Conservation (phyloP, 2,329 filamentous ascomycete species). For the Sporothrix sp. region DNA sequence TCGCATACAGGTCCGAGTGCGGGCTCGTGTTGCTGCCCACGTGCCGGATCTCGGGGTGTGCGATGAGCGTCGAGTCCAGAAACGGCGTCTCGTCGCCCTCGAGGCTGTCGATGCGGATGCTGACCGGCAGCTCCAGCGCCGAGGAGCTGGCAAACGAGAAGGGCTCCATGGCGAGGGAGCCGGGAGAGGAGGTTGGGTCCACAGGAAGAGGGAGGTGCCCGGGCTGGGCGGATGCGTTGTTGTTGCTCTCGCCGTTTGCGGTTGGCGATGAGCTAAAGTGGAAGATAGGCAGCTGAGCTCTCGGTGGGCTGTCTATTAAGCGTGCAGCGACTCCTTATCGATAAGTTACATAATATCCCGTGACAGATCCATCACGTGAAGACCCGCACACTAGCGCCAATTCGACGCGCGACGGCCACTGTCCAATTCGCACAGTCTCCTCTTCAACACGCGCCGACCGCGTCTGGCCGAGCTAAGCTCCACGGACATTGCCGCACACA, state of each 20-base stretch:
- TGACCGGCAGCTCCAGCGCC: slow-evolving; percentile 64
- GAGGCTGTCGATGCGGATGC: slow-evolving; percentile 59
- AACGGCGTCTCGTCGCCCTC: slow-evolving; percentile 70
- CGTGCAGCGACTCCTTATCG: too few species aligned
- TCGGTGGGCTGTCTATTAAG: too few species aligned
- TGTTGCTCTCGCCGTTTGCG: too few species aligned
- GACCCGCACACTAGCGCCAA: not conserved
- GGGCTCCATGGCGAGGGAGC: slow-evolving; percentile 61
- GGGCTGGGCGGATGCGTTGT: too few species aligned
- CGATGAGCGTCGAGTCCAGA: slow-evolving; percentile 67
- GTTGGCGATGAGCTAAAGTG: too few species aligned
- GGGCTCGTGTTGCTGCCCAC: slow-evolving; percentile 71
- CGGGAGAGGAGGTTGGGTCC: too few species aligned
- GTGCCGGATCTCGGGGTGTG: slow-evolving; percentile 71
- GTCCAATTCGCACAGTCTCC: slow-evolving; percentile 7
- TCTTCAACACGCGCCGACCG: slow-evolving; percentile 11
- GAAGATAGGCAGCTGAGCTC: too few species aligned
- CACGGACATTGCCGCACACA: not conserved
- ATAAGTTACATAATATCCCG: too few species aligned
- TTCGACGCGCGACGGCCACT: not conserved
- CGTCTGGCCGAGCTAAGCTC: slow-evolving; percentile 5
- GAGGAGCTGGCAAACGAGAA: slow-evolving; percentile 93
- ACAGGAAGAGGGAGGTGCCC: too few species aligned
- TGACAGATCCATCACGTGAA: slow-evolving; percentile 9
- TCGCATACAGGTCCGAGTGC: slow-evolving; percentile 84